Conservation (phyloP, 305 asterid genomes). For the Fraxinus sp. region DNA sequence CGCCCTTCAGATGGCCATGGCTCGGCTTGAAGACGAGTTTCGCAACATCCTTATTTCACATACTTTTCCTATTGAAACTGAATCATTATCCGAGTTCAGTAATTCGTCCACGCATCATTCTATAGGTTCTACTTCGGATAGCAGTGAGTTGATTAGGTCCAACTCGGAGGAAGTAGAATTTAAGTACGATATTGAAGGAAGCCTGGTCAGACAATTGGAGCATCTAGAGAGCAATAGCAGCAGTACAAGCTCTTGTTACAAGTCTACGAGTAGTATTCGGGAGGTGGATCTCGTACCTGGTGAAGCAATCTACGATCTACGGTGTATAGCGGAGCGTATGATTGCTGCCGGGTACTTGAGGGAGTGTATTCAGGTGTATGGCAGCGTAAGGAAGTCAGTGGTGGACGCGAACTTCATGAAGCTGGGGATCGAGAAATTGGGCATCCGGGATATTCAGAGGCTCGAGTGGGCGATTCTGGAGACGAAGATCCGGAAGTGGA, state of each 20-base stretch:
- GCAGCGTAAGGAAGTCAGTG: conserved; percentile 57
- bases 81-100: conserved; percentile 41
- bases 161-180: conserved; percentile 34
- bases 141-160: background rate
- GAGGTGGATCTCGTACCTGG: conserved; percentile 62
- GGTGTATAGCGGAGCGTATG: conserved; percentile 72
- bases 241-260: conserved; percentile 45
- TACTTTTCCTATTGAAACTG: conserved; percentile 53
- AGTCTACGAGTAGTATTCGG: conserved; percentile 55
- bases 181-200: conserved; percentile 34
- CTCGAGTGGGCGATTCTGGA: conserved; percentile 63
- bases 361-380: conserved; percentile 75
- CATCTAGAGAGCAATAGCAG: conserved; percentile 58
- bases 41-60: conserved; percentile 66
- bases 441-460: conserved; percentile 69
- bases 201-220: conserved; percentile 43
- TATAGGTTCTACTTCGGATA: background rate
- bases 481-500: conserved; percentile 68
- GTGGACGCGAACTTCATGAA: conserved; percentile 49
- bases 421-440: conserved; percentile 52
- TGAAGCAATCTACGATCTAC: conserved; percentile 63
- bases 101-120: conserved; percentile 23
- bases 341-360: conserved; percentile 47
- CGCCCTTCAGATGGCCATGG: conserved; percentile 88
- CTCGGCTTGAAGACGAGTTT: conserved; percentile 87